phyloP scores from a whole-genome alignment of 2,329 filamentous ascomycete genomes.

The Juglanconis juglandina region DNA sequence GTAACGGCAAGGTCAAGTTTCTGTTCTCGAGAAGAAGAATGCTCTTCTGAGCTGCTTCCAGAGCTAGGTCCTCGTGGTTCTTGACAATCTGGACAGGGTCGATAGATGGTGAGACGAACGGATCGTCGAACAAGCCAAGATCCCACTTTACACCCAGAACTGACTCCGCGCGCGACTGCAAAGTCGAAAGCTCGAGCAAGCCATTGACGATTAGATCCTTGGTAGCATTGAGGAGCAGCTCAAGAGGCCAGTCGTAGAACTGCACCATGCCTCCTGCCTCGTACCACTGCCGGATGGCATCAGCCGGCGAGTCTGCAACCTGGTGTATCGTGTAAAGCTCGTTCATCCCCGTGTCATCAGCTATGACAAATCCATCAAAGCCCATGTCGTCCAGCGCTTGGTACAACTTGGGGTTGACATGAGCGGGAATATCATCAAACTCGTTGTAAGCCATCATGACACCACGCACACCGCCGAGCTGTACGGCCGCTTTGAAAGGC shows the following conservation, averaged over 20 bases:
- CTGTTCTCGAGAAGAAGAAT: slow-evolving; percentile 41
- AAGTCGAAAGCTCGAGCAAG: slow-evolving; percentile 31
- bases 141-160: slow-evolving; percentile 42
- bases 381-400: slow-evolving; percentile 36
- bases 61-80: slow-evolving; percentile 32
- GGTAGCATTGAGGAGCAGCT: slow-evolving; percentile 35
- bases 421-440: slow-evolving; percentile 37
- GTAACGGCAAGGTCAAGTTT: slow-evolving; percentile 36
- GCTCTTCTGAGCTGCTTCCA: slow-evolving; percentile 41
- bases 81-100: slow-evolving; percentile 34
- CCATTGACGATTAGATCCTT: slow-evolving; percentile 33
- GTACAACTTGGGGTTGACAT: slow-evolving; percentile 37
- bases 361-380: slow-evolving; percentile 39
- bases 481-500: slow-evolving; percentile 40
- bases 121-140: slow-evolving; percentile 37
- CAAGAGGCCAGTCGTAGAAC: slow-evolving; percentile 41
- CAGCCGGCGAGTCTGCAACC: slow-evolving; percentile 35
- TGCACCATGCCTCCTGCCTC: slow-evolving; percentile 43
- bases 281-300: slow-evolving; percentile 41
- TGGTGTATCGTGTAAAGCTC: slow-evolving; percentile 32
- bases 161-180: slow-evolving; percentile 34
- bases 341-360: slow-evolving; percentile 38
- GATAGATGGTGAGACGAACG: slow-evolving; percentile 32
- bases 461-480: slow-evolving; percentile 38
- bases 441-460: slow-evolving; percentile 45